These are phyloP conservation scores for Monilinia fructicola DNA, from an alignment of 2,329 filamentous ascomycete genomes.

Conservation along the genomic window DNA sequence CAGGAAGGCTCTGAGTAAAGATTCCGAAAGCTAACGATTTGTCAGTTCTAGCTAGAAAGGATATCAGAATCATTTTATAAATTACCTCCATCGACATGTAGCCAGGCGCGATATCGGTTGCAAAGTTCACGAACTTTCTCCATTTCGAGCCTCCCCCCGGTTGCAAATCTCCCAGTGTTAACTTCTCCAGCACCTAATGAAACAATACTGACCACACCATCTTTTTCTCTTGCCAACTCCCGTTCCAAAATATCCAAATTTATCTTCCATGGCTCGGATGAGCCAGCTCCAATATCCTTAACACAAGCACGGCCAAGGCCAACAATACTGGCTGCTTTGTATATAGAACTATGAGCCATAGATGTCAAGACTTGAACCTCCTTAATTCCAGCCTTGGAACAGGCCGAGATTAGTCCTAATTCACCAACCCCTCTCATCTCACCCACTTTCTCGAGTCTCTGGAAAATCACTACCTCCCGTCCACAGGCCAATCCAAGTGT, in stretches of 20 bases:
- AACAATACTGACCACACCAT: slow-evolving; percentile 68
- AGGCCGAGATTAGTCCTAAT: slow-evolving; percentile 66
- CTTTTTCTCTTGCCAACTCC: slow-evolving; percentile 49
- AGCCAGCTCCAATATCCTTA: slow-evolving; percentile 54
- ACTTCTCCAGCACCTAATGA: slow-evolving; percentile 84
- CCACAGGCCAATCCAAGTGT: slow-evolving; percentile 66
- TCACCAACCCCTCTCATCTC: slow-evolving; percentile 58
- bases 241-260: slow-evolving; percentile 65
- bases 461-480: slow-evolving; percentile 62
- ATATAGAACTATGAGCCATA: slow-evolving; percentile 77
- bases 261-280: slow-evolving; percentile 64
- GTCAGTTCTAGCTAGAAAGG: neutral
- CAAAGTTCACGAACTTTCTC: slow-evolving; percentile 65
- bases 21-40: slow-evolving; percentile 70
- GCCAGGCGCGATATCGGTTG: slow-evolving; percentile 74
- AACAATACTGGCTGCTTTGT: slow-evolving; percentile 78
- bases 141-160: slow-evolving; percentile 47
- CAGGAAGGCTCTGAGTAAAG: slow-evolving; percentile 66
- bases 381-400: slow-evolving; percentile 60
- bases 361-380: slow-evolving; percentile 78
- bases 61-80: neutral
- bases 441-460: slow-evolving; percentile 39
- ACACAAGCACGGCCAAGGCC: slow-evolving; percentile 73
- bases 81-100: slow-evolving; percentile 80
- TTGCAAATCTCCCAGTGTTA: slow-evolving; percentile 83